These are phyloP conservation scores for Shiraia sp. DNA, from an alignment of 2,329 filamentous ascomycete genomes.

Conservation along the genomic window DNA sequence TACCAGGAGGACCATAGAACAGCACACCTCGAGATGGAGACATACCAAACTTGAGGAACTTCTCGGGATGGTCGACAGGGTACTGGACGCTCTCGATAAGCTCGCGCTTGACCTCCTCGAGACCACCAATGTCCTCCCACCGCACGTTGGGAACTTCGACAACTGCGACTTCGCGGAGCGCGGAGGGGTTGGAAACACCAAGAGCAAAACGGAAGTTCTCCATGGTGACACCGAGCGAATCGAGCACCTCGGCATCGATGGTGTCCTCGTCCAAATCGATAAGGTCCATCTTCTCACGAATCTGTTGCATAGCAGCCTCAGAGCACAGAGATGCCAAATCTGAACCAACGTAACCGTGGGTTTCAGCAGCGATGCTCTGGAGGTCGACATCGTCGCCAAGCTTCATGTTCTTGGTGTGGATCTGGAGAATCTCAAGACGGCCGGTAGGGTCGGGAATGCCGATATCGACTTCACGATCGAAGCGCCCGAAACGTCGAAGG, in stretches of 20 bases:
- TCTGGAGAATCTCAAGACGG: conserved; percentile 97
- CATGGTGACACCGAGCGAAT: conserved; percentile 98
- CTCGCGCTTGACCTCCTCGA: conserved; percentile 98
- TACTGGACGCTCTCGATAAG: conserved; percentile 99
- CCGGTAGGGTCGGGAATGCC: conserved; percentile 97
- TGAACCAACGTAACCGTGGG: conserved; percentile 97
- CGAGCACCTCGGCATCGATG: conserved; percentile 96
- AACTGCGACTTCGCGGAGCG: conserved; percentile 96
- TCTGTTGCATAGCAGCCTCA: conserved; percentile 99
- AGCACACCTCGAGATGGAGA: conserved; percentile 97
- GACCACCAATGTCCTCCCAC: conserved; percentile 99
- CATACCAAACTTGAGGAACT: conserved; percentile 99
- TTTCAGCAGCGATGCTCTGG: conserved; percentile 94
- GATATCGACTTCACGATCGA: conserved; percentile 98
- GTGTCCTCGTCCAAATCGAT: conserved; percentile 99
- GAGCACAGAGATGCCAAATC: conserved; percentile 98
- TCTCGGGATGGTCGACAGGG: conserved; percentile 98
- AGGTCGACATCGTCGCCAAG: conserved; percentile 94
- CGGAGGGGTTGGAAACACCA: conserved; percentile 96
- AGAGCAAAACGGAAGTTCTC: conserved; percentile 99
- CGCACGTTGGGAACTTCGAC: conserved; percentile 99
- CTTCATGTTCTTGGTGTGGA: conserved; percentile 99
- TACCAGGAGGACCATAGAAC: conserved; percentile 98
- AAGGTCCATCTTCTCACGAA: conserved; percentile 99
- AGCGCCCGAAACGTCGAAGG: conserved; percentile 95